Percentiles rank a stretch among this genome's conserved stretches.
Evolutionary conservation across 768 basidiomycete species (phyloP).

Genomic region (Lentinula sp.): DNA sequence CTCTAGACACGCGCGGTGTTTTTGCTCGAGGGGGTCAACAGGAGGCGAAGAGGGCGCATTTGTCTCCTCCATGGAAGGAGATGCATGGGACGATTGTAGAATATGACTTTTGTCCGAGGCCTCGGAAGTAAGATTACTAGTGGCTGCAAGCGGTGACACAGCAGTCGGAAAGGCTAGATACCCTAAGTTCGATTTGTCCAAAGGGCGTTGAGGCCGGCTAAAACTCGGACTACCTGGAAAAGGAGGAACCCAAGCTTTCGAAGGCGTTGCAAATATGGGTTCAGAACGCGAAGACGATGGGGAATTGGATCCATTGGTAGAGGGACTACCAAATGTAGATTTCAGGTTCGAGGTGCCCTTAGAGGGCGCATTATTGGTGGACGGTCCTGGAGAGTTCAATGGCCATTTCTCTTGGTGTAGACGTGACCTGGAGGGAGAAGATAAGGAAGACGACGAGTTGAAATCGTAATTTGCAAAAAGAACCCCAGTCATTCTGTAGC

Average conservation of each 20-base stretch:
- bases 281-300: neutral
- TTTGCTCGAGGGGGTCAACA: neutral
- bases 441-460: neutral
- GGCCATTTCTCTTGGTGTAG: neutral
- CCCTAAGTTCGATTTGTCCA: neutral
- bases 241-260: constrained; percentile 1
- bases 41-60: neutral
- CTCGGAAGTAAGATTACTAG: neutral
- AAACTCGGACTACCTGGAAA: neutral
- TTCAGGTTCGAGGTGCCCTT: neutral
- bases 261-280: neutral
- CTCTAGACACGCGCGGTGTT: neutral
- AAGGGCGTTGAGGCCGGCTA: neutral
- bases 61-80: neutral
- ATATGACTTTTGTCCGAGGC: neutral
- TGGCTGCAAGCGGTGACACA: neutral
- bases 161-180: neutral
- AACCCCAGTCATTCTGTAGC: neutral
- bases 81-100: neutral
- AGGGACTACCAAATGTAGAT: neutral
- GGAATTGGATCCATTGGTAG: neutral
- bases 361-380: neutral
- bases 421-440: neutral
- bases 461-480: constrained; percentile 1
- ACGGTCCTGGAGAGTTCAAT: neutral